Percentiles rank a stretch among this genome's conserved stretches.
These are phyloP conservation scores for Picea abies DNA, from an alignment of 83 land plant species.

Conservation along the genomic window DNA sequence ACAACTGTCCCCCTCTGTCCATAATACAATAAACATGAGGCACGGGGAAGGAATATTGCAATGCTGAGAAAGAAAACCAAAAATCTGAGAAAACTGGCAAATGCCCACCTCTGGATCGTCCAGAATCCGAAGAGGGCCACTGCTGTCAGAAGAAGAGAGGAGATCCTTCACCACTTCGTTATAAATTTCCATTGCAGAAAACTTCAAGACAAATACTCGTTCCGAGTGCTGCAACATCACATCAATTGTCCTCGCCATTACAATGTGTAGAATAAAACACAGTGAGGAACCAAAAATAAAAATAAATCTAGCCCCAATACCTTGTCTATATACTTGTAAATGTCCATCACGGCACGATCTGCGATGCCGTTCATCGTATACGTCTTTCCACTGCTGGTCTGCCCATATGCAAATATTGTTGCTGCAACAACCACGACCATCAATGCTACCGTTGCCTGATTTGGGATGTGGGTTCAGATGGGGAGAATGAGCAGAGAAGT, in stretches of 20 bases:
- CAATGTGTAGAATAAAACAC: no score
- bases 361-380: slow-evolving; percentile 89
- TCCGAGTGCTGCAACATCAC: slow-evolving; percentile 60
- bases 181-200: slow-evolving; percentile 87
- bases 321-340: slow-evolving; percentile 60
- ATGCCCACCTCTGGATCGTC: slow-evolving; percentile 86
- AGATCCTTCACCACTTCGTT: slow-evolving; percentile 89
- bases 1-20: slow-evolving; percentile 74
- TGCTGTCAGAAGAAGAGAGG: slow-evolving; percentile 50
- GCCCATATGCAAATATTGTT: slow-evolving; percentile 91
- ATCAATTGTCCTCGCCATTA: neutral
- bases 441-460: neutral
- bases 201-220: slow-evolving; percentile 69
- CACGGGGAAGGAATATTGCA: no score
- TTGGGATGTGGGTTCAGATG: no score
- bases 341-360: slow-evolving; percentile 72
- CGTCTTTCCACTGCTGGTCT: slow-evolving; percentile 93
- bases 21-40: slow-evolving; percentile 5
- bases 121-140: slow-evolving; percentile 61
- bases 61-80: no score
- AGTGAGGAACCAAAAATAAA: no score
- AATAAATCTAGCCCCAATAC: slow-evolving; percentile 28
- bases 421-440: slow-evolving; percentile 43
- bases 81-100: no score
- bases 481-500: no score